A percentile compares a stretch with the other conserved stretches of the same genome.
phyloP scores from a whole-genome alignment of 192 early-diverging fungal species.

The Funneliformis mosseae region DNA sequence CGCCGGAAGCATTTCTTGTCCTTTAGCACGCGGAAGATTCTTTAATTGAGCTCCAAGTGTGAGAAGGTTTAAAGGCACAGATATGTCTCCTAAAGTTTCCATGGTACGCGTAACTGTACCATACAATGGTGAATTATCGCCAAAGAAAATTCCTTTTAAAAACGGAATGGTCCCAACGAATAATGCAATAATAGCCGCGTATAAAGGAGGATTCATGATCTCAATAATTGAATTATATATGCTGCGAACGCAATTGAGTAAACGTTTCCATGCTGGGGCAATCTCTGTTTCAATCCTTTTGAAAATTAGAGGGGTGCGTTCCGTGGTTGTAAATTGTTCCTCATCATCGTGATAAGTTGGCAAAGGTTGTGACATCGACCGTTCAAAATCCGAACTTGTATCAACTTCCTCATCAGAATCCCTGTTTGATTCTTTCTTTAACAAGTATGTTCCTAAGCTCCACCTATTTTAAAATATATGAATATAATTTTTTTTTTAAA shows the following conservation, averaged over 20 bases:
- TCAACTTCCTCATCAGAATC: too few species aligned
- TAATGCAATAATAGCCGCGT: constrained; percentile 24
- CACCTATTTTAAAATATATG: constrained; percentile 10
- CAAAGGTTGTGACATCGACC: not conserved
- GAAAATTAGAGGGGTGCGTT: not conserved
- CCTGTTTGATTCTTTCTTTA: not conserved
- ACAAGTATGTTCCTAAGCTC: constrained; percentile 32
- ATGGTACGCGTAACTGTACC: constrained; percentile 4
- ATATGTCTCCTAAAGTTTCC: not conserved
- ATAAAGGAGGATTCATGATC: constrained; percentile 34
- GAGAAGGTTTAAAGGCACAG: constrained; percentile 30
- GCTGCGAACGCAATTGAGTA: not conserved
- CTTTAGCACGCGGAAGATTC: constrained; percentile 21
- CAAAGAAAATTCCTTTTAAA: constrained; percentile 26
- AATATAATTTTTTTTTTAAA: not conserved
- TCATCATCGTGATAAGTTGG: not conserved
- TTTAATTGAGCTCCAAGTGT: constrained; percentile 36
- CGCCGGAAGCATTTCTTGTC: not conserved
- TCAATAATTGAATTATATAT: not conserved
- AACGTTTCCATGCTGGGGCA: not conserved
- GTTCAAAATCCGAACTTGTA: not conserved
- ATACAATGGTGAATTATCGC: not conserved
- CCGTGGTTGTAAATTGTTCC: not conserved
- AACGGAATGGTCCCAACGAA: constrained; percentile 13
- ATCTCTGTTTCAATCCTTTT: not conserved